Evolutionary conservation across 176 grass and related monocot species (phyloP).

Genomic region (Ampelocalamus luodianensis): DNA sequence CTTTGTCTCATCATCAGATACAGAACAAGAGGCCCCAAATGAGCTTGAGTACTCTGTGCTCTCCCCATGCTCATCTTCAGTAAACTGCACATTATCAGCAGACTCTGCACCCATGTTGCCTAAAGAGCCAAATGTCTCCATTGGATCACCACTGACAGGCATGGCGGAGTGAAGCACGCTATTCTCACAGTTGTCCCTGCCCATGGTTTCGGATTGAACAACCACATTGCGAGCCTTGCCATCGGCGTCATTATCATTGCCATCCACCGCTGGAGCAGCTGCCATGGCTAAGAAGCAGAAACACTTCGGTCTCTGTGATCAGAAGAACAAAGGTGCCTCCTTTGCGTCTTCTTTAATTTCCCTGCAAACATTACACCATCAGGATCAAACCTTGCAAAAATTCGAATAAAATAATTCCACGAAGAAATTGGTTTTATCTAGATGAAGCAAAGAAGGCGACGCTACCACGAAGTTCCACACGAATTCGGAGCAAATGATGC

Average conservation of each 20-base stretch:
- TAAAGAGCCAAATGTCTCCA: not conserved
- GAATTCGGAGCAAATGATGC: too few species aligned
- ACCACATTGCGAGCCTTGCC: not conserved
- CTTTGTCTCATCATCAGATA: slow-evolving; percentile 53
- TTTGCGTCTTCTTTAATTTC: not conserved
- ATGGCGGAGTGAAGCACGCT: not conserved
- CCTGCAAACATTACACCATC: not conserved
- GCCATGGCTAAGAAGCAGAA: slow-evolving; percentile 27
- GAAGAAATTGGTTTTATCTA: too few species aligned
- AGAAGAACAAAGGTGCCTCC: slow-evolving; percentile 9
- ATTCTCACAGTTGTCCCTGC: not conserved
- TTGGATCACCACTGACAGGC: not conserved
- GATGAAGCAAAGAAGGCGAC: too few species aligned
- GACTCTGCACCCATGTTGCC: not conserved
- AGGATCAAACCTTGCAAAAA: not conserved
- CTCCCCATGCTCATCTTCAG: slow-evolving; percentile 42
- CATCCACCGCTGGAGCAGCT: not conserved
- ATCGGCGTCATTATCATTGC: not conserved
- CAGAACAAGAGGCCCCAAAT: slow-evolving; percentile 59
- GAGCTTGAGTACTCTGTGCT: slow-evolving; percentile 85
- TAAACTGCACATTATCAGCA: not conserved
- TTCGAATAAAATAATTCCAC: too few species aligned
- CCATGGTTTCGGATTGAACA: not conserved
- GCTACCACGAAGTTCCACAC: too few species aligned
- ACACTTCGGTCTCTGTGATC: not conserved